Evolutionary conservation across 495 filamentous ascomycete genomes (phyloP).

Genomic region (Jackrogersella multiformis): DNA sequence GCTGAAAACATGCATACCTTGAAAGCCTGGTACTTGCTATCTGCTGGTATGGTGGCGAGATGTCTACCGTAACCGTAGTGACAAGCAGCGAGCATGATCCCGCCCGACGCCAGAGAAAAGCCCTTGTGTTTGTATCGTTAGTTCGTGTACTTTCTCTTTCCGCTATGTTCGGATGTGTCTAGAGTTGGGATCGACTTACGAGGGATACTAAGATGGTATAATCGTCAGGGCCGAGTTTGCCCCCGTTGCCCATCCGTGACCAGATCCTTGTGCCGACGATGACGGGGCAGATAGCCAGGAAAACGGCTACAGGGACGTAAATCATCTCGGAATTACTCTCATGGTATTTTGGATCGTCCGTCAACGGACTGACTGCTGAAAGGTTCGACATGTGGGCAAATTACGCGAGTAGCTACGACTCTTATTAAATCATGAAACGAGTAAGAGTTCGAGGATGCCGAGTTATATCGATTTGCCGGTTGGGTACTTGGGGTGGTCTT

Average conservation of each 20-base stretch:
- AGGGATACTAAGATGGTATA: conserved; percentile 44
- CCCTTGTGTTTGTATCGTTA: conserved; percentile 12
- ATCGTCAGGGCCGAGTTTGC: conserved; percentile 44
- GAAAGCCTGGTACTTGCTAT: conserved; percentile 38
- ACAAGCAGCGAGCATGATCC: conserved; percentile 44
- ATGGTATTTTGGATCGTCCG: not conserved
- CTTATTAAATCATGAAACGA: too few relatives aligned
- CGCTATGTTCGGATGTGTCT: not conserved
- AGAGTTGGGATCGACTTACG: conserved; percentile 34
- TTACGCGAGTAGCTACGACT: not conserved
- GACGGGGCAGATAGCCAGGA: conserved; percentile 40
- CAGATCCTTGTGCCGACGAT: conserved; percentile 40
- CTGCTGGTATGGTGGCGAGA: conserved; percentile 13
- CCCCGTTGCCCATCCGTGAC: conserved; percentile 37
- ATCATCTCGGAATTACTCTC: conserved; percentile 35
- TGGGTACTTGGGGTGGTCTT: too few relatives aligned
- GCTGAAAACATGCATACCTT: conserved; percentile 36
- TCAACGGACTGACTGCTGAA: not conserved
- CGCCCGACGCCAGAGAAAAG: conserved; percentile 38
- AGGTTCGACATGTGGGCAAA: conserved; percentile 12
- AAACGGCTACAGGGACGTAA: conserved; percentile 39
- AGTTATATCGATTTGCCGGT: too few relatives aligned
- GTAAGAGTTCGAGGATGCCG: too few relatives aligned
- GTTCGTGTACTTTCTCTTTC: not conserved
- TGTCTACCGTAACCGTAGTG: conserved; percentile 46